Base-by-base conservation (phyloP, 768 basidiomycete genomes). In the Collybia sordida region DNA sequence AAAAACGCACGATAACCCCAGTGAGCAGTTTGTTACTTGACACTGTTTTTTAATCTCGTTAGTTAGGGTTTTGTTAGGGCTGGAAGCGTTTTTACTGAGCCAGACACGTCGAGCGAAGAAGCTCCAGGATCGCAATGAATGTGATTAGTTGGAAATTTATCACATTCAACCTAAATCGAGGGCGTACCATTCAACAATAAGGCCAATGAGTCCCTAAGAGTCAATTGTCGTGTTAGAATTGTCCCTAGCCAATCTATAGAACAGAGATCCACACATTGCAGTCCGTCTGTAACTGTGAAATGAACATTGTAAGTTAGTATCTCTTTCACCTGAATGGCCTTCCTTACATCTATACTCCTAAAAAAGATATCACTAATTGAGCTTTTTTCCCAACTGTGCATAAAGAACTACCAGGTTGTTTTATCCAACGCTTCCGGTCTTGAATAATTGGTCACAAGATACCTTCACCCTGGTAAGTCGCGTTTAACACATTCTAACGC, bases 61-160 rank as follows among this genome's bases (percentile, higher is more conserved):
- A 31, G 31, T 12, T 14, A 27, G 31, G 9, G 31, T 11, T 14
- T 31, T 11, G 11, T n/a, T 31, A 12, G 9, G 9, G 31, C 3
- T 31, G 5, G 9, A 11, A 31, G 14, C 3, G 14, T 31, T 31
- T 72, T 37, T 58, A 77, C 77, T 69, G 60, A 72, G 72, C 74
- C 73, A 78, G 14, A 79, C 74, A 44, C 79, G 72, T 9, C 74
- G 76, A 28, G 77, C 77, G 56, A 80, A 81, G 62, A 78, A 81
- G 53, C 78, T 80, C 50, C 8, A 12, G n/a, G 41, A 28, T 24
- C 19, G 37, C 31, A 27, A 19, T 21, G 53, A 28, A 52, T 34
- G 22, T 15, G 14, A 23, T 37, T 11, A 23, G 44, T 36, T 17
- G 27, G 28, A 38, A 21, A n/a, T 36, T 8, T n/a, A 37, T 9